Evolutionary conservation across 345 rosid genomes (phyloP), one percentile per base, ranked within the genome.

Genomic region (Citrus glauca): DNA sequence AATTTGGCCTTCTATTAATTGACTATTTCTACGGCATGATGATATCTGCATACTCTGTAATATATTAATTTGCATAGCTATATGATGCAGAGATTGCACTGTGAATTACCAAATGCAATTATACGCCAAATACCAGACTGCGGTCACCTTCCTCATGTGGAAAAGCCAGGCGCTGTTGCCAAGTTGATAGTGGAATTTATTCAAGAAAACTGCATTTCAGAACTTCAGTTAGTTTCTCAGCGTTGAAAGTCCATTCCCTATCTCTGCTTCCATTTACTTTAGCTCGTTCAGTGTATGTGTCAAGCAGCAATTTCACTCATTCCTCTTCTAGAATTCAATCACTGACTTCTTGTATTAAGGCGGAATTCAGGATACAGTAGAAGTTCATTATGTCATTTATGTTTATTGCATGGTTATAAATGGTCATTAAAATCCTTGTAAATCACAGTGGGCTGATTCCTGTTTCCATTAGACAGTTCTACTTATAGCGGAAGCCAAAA

Each of bases 121-220:
- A 70, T 96, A 42, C 80, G 83, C 28, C 95, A 90, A 82, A 86
- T 94, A 84, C 90, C 93, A n/a, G 82, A 92, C 33, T 94, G 95
- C 33, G 99, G 97, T 45, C 99, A 96, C 81, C 78, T 92, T 82
- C 98, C 98, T 68, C 99, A 93, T 9, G 95, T 93, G 64, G 98
- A 95, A 84, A 90, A 87, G 73, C 97, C 97, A 1, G 71, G 78
- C 14, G 71, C 85, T 19, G 89, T 83, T 3, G 90, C 90, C 38
- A 90, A 87, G 74, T 83, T 93, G 77, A 90, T 95, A 17, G 13
- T 74, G 72, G 92, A 87, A 71, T 92, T 95, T 77, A 86, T 88
- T 56, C 75, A 20, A 84, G 91, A 89, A 86, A 83, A 81, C 77
- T 25, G 84, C 80, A 14, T 17, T 24, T 81, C 72, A 81, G 85